Base-by-base conservation (phyloP, 163 green algal genomes). In the Chlamydomonas reinhardtii region DNA sequence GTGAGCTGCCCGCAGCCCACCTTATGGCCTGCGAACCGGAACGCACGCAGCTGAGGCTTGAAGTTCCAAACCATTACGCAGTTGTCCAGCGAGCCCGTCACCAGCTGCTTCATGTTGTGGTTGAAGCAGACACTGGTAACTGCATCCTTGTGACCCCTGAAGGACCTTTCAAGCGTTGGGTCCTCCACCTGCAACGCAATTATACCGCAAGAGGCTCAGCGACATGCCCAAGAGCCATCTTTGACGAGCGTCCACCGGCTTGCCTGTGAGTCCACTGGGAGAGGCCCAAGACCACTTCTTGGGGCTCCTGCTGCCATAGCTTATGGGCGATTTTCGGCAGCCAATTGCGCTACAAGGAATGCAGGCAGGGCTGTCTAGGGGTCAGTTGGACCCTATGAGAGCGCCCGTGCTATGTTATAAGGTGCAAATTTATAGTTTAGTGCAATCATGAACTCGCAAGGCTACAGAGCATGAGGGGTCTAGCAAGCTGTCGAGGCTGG, bases 11-110 rank as follows among this genome's bases (percentile, higher is more conserved):
- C 39, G 5, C 39, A 48, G 39, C 5, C 20, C 74, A 96, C 95
- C 90, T 95, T 97, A 90, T 98, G 96, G 5, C 96, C 96, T 2
- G 93, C 89, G 85, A 98, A 98, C 17, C 94, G 88, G 73, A 94
- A 97, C 0, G 96, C 95, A 0, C 96, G 87, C 69, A 97, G 85
- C 89, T 97, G 95, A 0, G 95, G 94, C 83, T 97, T 96, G 89
- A 98, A 98, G 91, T 98, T 96, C 96, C 96, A 98, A 16, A 98
- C 91, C 96, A 98, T 97, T 31, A 98, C 93, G 48, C 74, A 93
- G 77, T 93, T 91, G 74, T 98, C 96, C 75, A 97, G 39, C 0
- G 89, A 94, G 9, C 94, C 94, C 1, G 94, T 97, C 17, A 98
- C 93, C 8, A 98, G 88, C 91, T 98, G 95, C 84, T 96, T 96